phyloP scores from a whole-genome alignment of 306 rosid genomes.

The Styphnolobium japonicum region DNA sequence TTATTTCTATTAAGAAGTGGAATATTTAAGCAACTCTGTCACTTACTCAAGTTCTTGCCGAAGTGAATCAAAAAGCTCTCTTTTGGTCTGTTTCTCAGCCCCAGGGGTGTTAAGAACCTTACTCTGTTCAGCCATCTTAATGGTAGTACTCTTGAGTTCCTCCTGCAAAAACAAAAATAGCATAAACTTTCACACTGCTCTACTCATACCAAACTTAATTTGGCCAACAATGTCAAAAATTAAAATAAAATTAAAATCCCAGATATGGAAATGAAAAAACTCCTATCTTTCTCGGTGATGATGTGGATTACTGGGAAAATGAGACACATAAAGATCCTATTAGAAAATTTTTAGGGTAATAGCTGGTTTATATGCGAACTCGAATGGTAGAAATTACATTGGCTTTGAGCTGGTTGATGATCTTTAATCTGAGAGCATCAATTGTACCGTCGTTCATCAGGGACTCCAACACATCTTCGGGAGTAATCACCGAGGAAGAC shows the following conservation, averaged over 20 bases:
- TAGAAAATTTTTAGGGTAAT: not conserved
- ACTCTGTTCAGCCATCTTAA: conserved; percentile 95
- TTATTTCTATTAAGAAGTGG: too few relatives aligned
- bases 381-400: conserved; percentile 43
- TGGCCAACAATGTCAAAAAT: too few relatives aligned
- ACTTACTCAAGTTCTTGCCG: conserved; percentile 90
- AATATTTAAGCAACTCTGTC: not conserved
- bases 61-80: conserved; percentile 86
- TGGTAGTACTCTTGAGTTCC: conserved; percentile 80
- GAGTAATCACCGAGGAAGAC: conserved; percentile 69
- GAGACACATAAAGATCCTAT: not conserved
- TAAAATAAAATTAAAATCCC: too few relatives aligned
- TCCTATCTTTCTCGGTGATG: too few relatives aligned
- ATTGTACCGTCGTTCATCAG: conserved; percentile 94
- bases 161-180: conserved; percentile 48
- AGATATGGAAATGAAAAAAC: too few relatives aligned
- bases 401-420: conserved; percentile 97
- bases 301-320: too few relatives aligned
- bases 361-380: not conserved
- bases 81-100: conserved; percentile 91
- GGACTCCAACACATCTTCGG: conserved; percentile 85
- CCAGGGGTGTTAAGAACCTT: conserved; percentile 92
- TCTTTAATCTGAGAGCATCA: conserved; percentile 88
- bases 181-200: not conserved
- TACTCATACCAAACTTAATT: not conserved